Base-by-base conservation (phyloP, 2,329 filamentous ascomycete species). In the Allantophomopsis lycopodina region DNA sequence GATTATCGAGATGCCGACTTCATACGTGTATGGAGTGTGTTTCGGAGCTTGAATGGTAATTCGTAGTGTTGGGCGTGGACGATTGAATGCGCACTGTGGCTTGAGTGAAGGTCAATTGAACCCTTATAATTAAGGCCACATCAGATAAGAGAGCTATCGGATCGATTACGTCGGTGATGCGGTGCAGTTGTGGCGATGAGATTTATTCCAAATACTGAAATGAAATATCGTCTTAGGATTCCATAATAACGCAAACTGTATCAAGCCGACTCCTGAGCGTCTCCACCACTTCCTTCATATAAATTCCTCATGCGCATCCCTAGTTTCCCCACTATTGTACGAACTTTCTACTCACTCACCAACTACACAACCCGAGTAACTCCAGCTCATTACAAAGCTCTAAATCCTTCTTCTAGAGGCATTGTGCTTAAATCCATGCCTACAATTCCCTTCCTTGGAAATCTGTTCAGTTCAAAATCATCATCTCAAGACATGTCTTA, bases 371-470 rank as follows among this genome's bases (percentile, higher is more conserved):
- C 46, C 43, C 48, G 51, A 17, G 32, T 37, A 23, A 44, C 46
- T 37, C 42, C 41, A 43, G 35, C 46, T 31, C 48, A 47, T 40
- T 50, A 52, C 46, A 48, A 51, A 52, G 48, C 47, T 39, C 47
- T 56, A 28, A 56, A 51, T 49, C 59, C 52, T 42, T 49, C 46
- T 51, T 60, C 48, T 50, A 53, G 60, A 51, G 50, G 50, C 32
- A 62, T 55, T 35, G 50, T 60, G 42, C 50, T 72, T 42, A 64
- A 62, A 55, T 80, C 82, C 51, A 86, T 89, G 75, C 79, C 84
- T 39, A 72, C 71, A 2, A 80, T 94, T 52, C 82, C 87, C 1
- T 84, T 94, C 49, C 54, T 94, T 31, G 69, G 83, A 49, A 76
- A 79, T 41, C 64, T 94, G 2, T 94, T 94, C 53, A 78, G 71